Conservation (phyloP, 768 basidiomycete genomes). For the Pulveroboletus sp. region DNA sequence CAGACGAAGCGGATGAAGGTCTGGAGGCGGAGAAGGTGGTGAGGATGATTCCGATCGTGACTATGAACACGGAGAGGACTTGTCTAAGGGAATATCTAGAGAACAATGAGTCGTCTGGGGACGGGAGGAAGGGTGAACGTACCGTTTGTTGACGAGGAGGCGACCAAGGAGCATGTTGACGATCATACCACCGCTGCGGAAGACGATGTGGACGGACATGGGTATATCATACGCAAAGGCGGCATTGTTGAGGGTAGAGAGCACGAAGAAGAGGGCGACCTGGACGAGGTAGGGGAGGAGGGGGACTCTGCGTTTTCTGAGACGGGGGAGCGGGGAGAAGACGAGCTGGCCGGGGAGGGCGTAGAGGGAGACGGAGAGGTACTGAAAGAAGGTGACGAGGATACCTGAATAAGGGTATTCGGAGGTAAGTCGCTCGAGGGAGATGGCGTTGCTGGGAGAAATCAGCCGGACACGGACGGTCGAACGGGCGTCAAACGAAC, state of each 20-base stretch:
- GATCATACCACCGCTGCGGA: conserved; percentile 83
- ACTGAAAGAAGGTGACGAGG: conserved; percentile 86
- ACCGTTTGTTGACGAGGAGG: conserved; percentile 62
- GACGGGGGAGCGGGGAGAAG: conserved; percentile 38
- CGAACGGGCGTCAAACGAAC: conserved; percentile 5
- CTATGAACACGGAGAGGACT: conserved; percentile 69
- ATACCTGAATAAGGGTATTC: conserved; percentile 68
- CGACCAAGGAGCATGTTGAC: conserved; percentile 81
- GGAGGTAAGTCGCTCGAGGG: conserved; percentile 69
- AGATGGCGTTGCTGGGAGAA: conserved; percentile 65
- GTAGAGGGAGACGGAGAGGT: conserved; percentile 68
- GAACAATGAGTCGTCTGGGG: conserved; percentile 3
- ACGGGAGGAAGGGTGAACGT: conserved; percentile 22
- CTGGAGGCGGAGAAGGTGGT: conserved; percentile 76
- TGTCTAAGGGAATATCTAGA: conserved; percentile 62
- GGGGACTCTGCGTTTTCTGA: conserved; percentile 66
- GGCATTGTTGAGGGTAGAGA: conserved; percentile 86
- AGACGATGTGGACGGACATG: conserved; percentile 92
- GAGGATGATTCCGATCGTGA: conserved; percentile 72
- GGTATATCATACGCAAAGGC: conserved; percentile 86
- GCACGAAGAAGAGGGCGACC: conserved; percentile 73
- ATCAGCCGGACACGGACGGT: background rate
- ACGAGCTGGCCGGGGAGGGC: conserved; percentile 63
- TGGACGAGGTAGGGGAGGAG: conserved; percentile 71
- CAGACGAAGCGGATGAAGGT: too few species aligned